Percentiles rank a stretch among this genome's conserved stretches.
These are phyloP conservation scores for Melocanna baccifera DNA, from an alignment of 176 grass and related monocot genomes.

Conservation along the genomic window DNA sequence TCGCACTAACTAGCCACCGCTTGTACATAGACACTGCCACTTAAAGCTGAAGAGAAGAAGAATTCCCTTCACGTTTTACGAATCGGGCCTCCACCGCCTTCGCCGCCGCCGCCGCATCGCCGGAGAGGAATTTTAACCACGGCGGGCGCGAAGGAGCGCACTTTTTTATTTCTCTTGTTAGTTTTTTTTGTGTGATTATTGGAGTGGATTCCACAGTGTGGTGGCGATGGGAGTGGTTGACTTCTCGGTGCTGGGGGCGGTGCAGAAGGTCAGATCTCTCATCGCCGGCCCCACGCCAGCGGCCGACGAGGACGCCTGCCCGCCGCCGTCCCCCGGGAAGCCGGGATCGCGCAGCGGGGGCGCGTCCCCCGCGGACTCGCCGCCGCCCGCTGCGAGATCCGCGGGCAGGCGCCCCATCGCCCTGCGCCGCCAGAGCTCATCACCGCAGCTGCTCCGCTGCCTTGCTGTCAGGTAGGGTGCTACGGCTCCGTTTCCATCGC, in stretches of 20 bases:
- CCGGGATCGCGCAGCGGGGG: slow-evolving; percentile 34
- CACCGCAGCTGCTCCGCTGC: slow-evolving; percentile 46
- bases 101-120: slow-evolving; percentile 16
- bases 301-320: not conserved
- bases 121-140: slow-evolving; percentile 65
- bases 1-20: slow-evolving; percentile 27
- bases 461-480: slow-evolving; percentile 52
- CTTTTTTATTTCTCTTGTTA: not conserved
- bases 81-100: not conserved
- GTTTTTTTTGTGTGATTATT: not conserved
- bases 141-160: slow-evolving; percentile 1
- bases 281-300: slow-evolving; percentile 27
- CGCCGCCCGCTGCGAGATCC: slow-evolving; percentile 38
- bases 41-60: not conserved
- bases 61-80: slow-evolving; percentile 1
- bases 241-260: slow-evolving; percentile 53
- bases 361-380: slow-evolving; percentile 26
- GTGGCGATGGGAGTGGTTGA: slow-evolving; percentile 65
- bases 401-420: slow-evolving; percentile 41
- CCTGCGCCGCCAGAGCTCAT: slow-evolving; percentile 58
- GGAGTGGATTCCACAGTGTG: slow-evolving; percentile 20
- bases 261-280: slow-evolving; percentile 68
- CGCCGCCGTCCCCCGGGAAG: not conserved
- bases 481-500: slow-evolving; percentile 9
- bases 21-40: slow-evolving; percentile 25